Conservation (phyloP, 306 rosid genomes). For the Inga laurina region DNA sequence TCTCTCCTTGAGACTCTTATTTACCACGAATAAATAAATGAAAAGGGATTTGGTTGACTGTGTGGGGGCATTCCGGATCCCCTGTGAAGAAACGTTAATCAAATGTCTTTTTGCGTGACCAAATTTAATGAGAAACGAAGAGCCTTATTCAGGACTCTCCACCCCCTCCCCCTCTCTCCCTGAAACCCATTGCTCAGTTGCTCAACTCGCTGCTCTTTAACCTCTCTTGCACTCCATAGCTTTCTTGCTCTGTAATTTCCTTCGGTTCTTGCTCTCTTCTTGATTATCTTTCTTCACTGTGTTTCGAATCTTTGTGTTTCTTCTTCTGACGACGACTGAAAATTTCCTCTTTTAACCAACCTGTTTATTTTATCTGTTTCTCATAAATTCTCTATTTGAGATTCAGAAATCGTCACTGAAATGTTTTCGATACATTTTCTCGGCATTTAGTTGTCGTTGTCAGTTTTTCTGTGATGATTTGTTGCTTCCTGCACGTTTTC, state of each 20-base stretch:
- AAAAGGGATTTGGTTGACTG: neutral
- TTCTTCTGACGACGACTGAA: neutral
- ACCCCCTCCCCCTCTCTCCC: neutral
- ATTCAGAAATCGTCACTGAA: neutral
- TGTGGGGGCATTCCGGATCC: neutral
- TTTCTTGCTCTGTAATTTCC: neutral
- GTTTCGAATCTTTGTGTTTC: conserved; percentile 9
- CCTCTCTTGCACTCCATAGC: neutral
- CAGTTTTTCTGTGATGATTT: neutral
- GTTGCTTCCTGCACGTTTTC: neutral
- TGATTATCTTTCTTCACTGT: neutral
- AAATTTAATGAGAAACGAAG: neutral
- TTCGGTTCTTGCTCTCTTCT: neutral
- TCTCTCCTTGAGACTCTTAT: too few relatives aligned
- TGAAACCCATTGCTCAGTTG: neutral
- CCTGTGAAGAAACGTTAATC: neutral
- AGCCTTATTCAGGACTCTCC: neutral
- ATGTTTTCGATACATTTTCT: neutral
- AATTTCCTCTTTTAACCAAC: conserved; percentile 29
- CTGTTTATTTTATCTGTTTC: neutral
- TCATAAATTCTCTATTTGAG: neutral
- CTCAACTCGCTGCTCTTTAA: neutral
- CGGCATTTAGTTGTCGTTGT: neutral
- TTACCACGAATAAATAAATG: too few relatives aligned
- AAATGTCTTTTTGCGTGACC: neutral